These are phyloP conservation scores for Allium sativum DNA, from an alignment of 106 monocot species.

Conservation along the genomic window DNA sequence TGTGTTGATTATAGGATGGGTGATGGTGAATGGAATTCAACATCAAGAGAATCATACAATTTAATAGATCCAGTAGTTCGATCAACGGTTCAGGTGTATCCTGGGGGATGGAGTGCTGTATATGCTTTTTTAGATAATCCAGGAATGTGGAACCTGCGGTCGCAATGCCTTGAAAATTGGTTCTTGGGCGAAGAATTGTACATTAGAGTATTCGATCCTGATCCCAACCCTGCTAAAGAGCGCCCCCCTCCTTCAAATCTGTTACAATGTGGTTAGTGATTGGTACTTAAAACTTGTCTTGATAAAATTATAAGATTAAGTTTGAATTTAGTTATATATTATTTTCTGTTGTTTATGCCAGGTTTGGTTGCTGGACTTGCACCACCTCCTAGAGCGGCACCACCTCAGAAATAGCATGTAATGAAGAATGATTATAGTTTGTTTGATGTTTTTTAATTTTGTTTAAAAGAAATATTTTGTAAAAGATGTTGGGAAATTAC, in stretches of 20 bases:
- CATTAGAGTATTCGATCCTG: conserved; percentile 28
- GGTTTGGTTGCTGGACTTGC: no score
- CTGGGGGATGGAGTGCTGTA: conserved; percentile 32
- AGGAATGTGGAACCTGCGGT: conserved; percentile 48
- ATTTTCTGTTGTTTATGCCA: no score
- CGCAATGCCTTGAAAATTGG: conserved; percentile 28
- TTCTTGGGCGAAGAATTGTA: conserved; percentile 39
- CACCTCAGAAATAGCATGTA: no score
- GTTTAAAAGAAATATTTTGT: no score
- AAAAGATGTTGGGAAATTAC: no score
- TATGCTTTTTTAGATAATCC: conserved; percentile 39
- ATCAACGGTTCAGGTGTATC: conserved; percentile 42
- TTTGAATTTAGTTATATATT: no score
- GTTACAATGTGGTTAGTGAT: conserved; percentile 22
- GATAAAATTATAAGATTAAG: no score
- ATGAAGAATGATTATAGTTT: no score
- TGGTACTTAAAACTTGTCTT: background rate
- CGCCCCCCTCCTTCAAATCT: conserved; percentile 32
- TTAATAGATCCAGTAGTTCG: conserved; percentile 30
- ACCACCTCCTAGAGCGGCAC: no score
- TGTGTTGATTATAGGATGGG: conserved; percentile 15
- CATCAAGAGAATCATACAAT: conserved; percentile 26
- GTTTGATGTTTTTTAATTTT: no score
- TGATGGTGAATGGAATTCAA: conserved; percentile 27
- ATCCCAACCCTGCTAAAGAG: conserved; percentile 31